Evolutionary conservation across 2,329 filamentous ascomycete genomes (phyloP).

Genomic region (Penicillium freii): DNA sequence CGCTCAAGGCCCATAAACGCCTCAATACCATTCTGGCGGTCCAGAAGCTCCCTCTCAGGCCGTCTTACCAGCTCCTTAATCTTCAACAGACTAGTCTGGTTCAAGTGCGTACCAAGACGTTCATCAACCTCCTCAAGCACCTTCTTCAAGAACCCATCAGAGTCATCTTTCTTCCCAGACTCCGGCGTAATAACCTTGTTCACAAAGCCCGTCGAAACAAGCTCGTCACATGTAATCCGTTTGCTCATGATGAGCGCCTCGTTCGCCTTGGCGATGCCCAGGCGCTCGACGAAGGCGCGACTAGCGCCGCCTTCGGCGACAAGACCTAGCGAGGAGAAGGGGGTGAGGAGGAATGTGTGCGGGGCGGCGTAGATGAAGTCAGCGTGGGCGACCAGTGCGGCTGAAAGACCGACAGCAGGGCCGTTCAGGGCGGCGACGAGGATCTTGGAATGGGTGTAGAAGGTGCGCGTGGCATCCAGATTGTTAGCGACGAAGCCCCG

Average conservation of each 20-base stretch:
- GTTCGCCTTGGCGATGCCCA: slow-evolving; percentile 80
- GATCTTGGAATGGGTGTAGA: slow-evolving; percentile 92
- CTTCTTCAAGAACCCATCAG: slow-evolving; percentile 65
- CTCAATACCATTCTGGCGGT: slow-evolving; percentile 76
- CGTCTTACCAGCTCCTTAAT: slow-evolving; percentile 82
- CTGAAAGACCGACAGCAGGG: slow-evolving; percentile 82
- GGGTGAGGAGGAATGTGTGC: slow-evolving; percentile 80
- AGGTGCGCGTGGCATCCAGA: slow-evolving; percentile 82
- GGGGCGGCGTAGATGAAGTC: slow-evolving; percentile 92
- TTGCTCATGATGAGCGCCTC: slow-evolving; percentile 92
- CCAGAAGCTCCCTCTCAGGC: slow-evolving; percentile 69
- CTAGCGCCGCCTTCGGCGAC: slow-evolving; percentile 85
- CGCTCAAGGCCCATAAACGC: slow-evolving; percentile 81
- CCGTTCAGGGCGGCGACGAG: slow-evolving; percentile 89
- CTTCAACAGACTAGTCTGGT: slow-evolving; percentile 71
- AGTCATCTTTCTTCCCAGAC: slow-evolving; percentile 58
- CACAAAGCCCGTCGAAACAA: slow-evolving; percentile 75
- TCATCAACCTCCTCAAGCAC: slow-evolving; percentile 81
- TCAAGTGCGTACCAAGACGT: slow-evolving; percentile 73
- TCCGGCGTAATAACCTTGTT: slow-evolving; percentile 72
- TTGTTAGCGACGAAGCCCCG: slow-evolving; percentile 77
- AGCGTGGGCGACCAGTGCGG: slow-evolving; percentile 75
- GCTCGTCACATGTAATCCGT: slow-evolving; percentile 68
- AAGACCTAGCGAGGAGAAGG: slow-evolving; percentile 84
- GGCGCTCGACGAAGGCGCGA: slow-evolving; percentile 71